Evolutionary conservation across 2,329 filamentous ascomycete species (phyloP).

Genomic region (Botrytis tulipae): DNA sequence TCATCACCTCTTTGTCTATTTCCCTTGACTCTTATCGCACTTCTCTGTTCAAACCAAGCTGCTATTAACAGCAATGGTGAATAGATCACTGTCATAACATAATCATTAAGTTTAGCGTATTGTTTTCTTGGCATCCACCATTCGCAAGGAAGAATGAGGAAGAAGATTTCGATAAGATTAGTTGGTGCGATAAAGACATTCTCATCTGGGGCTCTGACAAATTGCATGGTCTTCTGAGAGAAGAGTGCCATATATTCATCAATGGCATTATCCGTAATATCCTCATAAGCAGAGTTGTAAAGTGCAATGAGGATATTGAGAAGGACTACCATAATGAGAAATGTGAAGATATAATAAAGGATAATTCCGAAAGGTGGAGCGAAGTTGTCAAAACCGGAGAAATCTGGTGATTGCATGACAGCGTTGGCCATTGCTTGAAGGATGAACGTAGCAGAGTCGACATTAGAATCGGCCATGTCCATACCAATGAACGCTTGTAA

Average conservation of each 20-base stretch:
- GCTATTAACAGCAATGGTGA: constrained; percentile 78
- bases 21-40: constrained; percentile 62
- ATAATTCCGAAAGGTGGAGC: constrained; percentile 90
- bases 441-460: constrained; percentile 69
- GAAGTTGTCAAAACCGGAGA: constrained; percentile 83
- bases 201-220: constrained; percentile 93
- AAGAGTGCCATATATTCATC: constrained; percentile 96
- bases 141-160: constrained; percentile 77
- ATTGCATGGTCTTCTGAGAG: constrained; percentile 92
- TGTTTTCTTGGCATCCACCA: constrained; percentile 82
- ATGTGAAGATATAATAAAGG: constrained; percentile 96
- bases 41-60: constrained; percentile 66
- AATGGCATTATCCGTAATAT: constrained; percentile 77
- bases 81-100: constrained; percentile 84
- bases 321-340: constrained; percentile 90
- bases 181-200: constrained; percentile 97
- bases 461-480: constrained; percentile 74
- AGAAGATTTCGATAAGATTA: constrained; percentile 86
- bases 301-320: constrained; percentile 96
- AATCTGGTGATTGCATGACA: constrained; percentile 89
- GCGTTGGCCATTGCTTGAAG: constrained; percentile 82
- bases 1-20: constrained; percentile 80
- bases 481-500: constrained; percentile 92
- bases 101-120: constrained; percentile 84
- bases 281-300: constrained; percentile 93